Conservation (phyloP, 257 asterid species). For the Fraxinus cuspidata region DNA sequence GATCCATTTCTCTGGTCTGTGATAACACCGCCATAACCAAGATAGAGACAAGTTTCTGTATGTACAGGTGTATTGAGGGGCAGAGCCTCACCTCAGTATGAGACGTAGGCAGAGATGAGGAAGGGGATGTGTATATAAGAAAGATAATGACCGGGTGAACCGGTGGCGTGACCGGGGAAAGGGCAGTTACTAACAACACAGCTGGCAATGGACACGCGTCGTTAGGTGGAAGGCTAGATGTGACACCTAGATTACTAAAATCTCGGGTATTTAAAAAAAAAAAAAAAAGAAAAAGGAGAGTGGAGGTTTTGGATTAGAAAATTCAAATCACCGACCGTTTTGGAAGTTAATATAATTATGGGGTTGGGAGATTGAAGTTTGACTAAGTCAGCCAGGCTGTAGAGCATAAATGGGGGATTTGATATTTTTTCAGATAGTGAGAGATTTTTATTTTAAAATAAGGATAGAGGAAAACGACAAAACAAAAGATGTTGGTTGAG, state of each 20-base stretch:
- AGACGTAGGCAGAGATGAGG: slow-evolving; percentile 15
- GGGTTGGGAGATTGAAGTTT: slow-evolving; percentile 40
- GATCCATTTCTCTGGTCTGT: slow-evolving; percentile 53
- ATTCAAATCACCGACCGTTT: slow-evolving; percentile 78
- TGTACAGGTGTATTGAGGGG: slow-evolving; percentile 44
- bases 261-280: slow-evolving; percentile 27
- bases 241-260: slow-evolving; percentile 44
- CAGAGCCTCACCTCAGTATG: slow-evolving; percentile 55
- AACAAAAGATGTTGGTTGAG: slow-evolving; percentile 27
- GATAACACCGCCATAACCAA: slow-evolving; percentile 40
- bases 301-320: slow-evolving; percentile 27
- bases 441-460: neutral
- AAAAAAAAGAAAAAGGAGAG: no score
- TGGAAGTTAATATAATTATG: slow-evolving; percentile 60
- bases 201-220: slow-evolving; percentile 84
- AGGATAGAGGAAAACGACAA: slow-evolving; percentile 47
- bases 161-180: slow-evolving; percentile 45
- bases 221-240: neutral
- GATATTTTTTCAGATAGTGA: slow-evolving; percentile 39
- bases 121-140: slow-evolving; percentile 35
- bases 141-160: slow-evolving; percentile 53
- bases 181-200: slow-evolving; percentile 61
- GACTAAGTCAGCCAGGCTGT: slow-evolving; percentile 67
- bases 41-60: neutral
- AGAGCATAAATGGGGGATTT: slow-evolving; percentile 40